Base-by-base conservation (phyloP, 2,329 filamentous ascomycete species). In the Hymenoscyphus infarciens region DNA sequence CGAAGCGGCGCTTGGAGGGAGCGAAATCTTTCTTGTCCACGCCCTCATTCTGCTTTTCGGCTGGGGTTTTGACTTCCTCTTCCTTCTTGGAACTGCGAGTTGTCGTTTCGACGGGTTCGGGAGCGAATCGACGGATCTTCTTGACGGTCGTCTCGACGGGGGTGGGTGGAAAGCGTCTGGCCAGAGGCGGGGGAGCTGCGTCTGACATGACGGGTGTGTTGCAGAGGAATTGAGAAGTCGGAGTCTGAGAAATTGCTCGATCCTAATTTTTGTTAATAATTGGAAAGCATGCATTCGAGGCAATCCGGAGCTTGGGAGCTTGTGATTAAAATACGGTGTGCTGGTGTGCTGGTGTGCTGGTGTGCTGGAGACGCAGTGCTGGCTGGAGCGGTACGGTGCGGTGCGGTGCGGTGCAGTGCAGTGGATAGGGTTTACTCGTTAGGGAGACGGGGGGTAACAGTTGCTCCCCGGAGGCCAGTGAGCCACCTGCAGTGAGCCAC, bases 1-100 rank as follows among this genome's bases (percentile, higher is more conserved):
- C 81, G 76, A 91, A 91, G 69, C 85, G 85, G 71, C 83, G 80
- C 67, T 80, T 79, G 58, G 80, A 76, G 49, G 65, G 76, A 56
- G 65, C 63, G 59, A 66, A 62, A 49, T 72, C 68, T 58, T 66
- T 68, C 59, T 64, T 67, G 15, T 66, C 63, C 31, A 64, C 64
- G 49, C 76, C 75, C 25, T 61, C 57, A 53, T 71, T 13, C 25
- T 56, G 66, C 15, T 59, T 45, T 10, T 58, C 56, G 25, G 42
- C 42, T 49, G 42, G 10, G 42, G 19, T 22, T 15, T 2, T 3
- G 42, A n/a, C 16, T 10, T 72, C 68, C 42, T 72, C 69, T 63
- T 74, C 72, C 63, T 73, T 74, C 42, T 71, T 78, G 60, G 52
- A 55, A 27, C 74, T 79, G 63, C 76, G 74, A n/a, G 74, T 73